These are phyloP conservation scores for Trichosanthes cucumerina DNA, from an alignment of 306 rosid genomes.

Conservation along the genomic window DNA sequence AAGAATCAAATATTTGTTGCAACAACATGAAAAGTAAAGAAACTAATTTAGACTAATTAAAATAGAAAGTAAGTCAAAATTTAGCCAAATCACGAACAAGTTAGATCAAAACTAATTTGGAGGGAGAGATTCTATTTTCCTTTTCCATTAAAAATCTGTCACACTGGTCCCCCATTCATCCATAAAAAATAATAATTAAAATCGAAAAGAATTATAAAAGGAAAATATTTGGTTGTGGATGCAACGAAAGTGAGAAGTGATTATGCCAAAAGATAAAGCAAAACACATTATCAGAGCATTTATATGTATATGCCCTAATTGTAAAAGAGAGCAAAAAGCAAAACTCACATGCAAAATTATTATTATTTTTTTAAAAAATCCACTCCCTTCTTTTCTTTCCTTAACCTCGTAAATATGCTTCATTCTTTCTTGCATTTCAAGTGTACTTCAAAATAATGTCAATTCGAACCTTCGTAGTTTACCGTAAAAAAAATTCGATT, in stretches of 20 bases:
- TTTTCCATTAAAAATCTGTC: not conserved
- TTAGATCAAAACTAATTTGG: not conserved
- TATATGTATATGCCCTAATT: not conserved
- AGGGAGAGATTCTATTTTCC: not conserved
- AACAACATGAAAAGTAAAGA: not conserved
- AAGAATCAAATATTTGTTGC: not conserved
- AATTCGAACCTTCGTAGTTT: too few relatives aligned
- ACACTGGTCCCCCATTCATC: not conserved
- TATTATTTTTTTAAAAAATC: not conserved
- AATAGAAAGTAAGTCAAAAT: not conserved
- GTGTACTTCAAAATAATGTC: not conserved
- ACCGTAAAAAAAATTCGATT: too few relatives aligned
- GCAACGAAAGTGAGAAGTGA: conserved; percentile 6
- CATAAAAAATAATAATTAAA: not conserved
- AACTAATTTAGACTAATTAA: not conserved
- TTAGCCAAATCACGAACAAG: not conserved
- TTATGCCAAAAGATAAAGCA: conserved; percentile 11
- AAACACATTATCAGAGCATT: not conserved
- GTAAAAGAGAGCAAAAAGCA: not conserved
- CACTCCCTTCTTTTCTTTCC: not conserved
- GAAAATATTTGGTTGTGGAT: not conserved
- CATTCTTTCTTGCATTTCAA: not conserved
- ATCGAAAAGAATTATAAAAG: not conserved
- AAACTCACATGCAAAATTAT: not conserved
- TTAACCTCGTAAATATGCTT: not conserved